Evolutionary conservation across 768 basidiomycete species (phyloP), one percentile per base, ranked within the genome.

Genomic region (Dentipellis fragilis): DNA sequence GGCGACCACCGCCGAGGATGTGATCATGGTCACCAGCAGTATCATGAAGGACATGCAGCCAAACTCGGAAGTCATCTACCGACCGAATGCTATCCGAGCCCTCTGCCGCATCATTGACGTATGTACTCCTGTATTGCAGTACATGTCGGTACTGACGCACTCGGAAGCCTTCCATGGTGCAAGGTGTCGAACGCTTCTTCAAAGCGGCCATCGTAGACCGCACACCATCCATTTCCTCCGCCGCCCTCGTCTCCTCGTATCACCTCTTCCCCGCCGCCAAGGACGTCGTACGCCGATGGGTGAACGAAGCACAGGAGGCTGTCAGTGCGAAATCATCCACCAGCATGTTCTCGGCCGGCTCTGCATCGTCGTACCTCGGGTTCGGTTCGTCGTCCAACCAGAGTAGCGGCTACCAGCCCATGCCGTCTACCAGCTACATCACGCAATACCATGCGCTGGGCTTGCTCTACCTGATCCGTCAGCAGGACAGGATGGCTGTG

Each of bases 41-140:
- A 97, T 99, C 70, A 96, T 96, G 94, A 98, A 98, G 76, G 96
- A 99, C 67, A 99, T 98, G 93, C 96, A 99, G 66, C 89, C 94
- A 54, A 97, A 96, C 68, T 87, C 93, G 50, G 96, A 99, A 71
- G 95, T 98, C 65, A 93, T 99, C 58, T 99, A 99, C 71, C 80
- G 96, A 54, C 91, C 96, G 35, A 99, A 99, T 70, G 89, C 96
- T 14, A 99, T 98, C 63, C 84, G 96, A 61, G 94, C 95, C 7
- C 76, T 99, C 6, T 93, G 93, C 71, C 80, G 93, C 59, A 94
- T 99, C 68, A 95, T 97, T 64, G 96, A 99, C 69, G 96, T 97
- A 71, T 68, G 93, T 82, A 9, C 16, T 21, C 14, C 3, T 21
- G 9, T 23, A 12, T 22, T 10, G 17, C 14, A 49, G 40, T 10